A percentile compares a stretch with the other conserved stretches of the same genome.
These are phyloP conservation scores for Herpetospermum pedunculosum DNA, from an alignment of 306 rosid genomes.

Conservation along the genomic window DNA sequence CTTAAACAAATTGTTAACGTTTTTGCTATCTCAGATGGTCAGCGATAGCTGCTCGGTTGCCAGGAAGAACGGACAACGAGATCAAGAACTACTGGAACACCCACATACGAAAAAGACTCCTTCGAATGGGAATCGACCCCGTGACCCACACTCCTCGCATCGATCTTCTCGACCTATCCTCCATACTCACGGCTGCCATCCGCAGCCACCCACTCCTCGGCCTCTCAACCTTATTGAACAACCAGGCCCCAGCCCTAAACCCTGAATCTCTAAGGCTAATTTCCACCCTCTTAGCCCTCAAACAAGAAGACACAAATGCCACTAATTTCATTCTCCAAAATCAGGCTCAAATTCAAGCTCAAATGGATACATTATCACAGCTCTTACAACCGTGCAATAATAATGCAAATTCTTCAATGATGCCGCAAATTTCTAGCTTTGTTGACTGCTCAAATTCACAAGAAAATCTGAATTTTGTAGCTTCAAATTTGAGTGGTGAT, in stretches of 20 bases:
- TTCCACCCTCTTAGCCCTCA: constrained; percentile 31
- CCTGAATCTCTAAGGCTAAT: constrained; percentile 50
- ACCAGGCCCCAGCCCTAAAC: constrained; percentile 41
- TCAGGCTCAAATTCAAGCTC: neutral
- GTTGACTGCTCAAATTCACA: constrained; percentile 19
- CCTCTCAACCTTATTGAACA: constrained; percentile 37
- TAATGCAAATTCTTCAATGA: neutral
- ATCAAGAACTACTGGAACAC: constrained; percentile 97
- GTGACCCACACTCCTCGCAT: constrained; percentile 88
- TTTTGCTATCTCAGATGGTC: constrained; percentile 50
- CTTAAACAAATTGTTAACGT: neutral
- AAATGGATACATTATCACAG: constrained; percentile 1
- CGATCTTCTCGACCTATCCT: constrained; percentile 65
- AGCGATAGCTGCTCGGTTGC: constrained; percentile 72
- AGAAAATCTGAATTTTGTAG: constrained; percentile 18
- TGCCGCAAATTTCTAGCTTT: constrained; percentile 11
- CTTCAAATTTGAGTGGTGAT: constrained; percentile 20
- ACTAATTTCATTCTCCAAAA: constrained; percentile 17
- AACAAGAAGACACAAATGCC: constrained; percentile 26
- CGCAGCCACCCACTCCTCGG: constrained; percentile 40
- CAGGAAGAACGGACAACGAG: constrained; percentile 90
- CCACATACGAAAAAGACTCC: constrained; percentile 65
- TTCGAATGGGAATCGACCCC: constrained; percentile 71
- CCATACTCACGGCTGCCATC: constrained; percentile 39
- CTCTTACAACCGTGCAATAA: neutral